Percentiles rank a stretch among this genome's conserved stretches.
phyloP scores from a whole-genome alignment of 345 rosid species.

The Alliaria petiolata region DNA sequence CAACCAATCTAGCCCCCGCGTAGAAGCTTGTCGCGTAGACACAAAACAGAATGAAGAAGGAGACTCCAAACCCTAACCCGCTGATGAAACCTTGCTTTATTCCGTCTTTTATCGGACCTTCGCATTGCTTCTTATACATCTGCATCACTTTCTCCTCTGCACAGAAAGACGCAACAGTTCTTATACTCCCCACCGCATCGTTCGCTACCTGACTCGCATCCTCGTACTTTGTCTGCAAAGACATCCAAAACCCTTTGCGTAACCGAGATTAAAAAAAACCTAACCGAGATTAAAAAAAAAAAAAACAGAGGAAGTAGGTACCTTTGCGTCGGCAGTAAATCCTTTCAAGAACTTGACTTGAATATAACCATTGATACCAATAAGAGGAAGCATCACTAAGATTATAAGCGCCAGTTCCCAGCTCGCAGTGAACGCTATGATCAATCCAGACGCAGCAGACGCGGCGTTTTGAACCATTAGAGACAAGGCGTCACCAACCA shows the following conservation, averaged over 20 bases:
- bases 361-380: slow-evolving; percentile 50
- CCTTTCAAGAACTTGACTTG: slow-evolving; percentile 64
- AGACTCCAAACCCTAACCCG: slow-evolving; percentile 63
- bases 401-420: slow-evolving; percentile 66
- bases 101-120: slow-evolving; percentile 62
- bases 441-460: slow-evolving; percentile 51
- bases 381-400: slow-evolving; percentile 56
- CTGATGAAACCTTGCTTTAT: slow-evolving; percentile 58
- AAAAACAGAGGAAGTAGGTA: no score
- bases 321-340: slow-evolving; percentile 81
- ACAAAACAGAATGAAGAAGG: slow-evolving; percentile 45
- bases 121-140: slow-evolving; percentile 56
- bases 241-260: no score
- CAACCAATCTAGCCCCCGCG: slow-evolving; percentile 62
- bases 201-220: slow-evolving; percentile 86
- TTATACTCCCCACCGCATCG: slow-evolving; percentile 84
- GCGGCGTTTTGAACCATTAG: slow-evolving; percentile 50
- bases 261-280: background rate
- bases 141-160: slow-evolving; percentile 78
- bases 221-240: slow-evolving; percentile 63
- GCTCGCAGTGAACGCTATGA: slow-evolving; percentile 61
- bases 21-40: slow-evolving; percentile 64
- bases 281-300: background rate
- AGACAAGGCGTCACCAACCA: slow-evolving; percentile 71
- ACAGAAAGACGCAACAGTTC: slow-evolving; percentile 82